Base-by-base conservation (phyloP, 441 rosid genomes). In the Arabidopsis lyrata region DNA sequence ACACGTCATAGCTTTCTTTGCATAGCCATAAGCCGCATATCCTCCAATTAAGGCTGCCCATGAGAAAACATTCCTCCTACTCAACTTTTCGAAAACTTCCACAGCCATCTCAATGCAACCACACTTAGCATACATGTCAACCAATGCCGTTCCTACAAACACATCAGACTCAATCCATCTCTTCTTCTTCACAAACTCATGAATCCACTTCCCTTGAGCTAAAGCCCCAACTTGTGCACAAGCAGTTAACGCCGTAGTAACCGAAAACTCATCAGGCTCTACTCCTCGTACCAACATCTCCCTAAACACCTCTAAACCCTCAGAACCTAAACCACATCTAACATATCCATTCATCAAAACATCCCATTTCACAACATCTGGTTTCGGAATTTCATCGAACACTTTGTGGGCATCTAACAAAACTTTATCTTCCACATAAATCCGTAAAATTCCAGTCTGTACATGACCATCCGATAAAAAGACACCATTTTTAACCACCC, bases 41-140 rank as follows among this genome's bases (percentile, higher is more conserved):
- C 87, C 88, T 53, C 91, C 80, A 55, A 83, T 73, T 66, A 88
- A 81, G 0, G 87, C 89, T n/a, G 89, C 86, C 85, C 88, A 84
- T 6, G 87, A 74, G 68, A 82, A 88, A 3, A 68, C 83, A 66
- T 84, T 88, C 70, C 86, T 82, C 67, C 39, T 79, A 54, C 22
- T 73, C 88, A 86, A 74, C 39, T 54, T 75, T 39, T 82, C 68
- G 24, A 88, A 83, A 24, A 85, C 85, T 78, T 80, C 80, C 72
- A 63, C 9, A 41, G 89, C 89, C 72, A 52, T 66, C 61, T 81
- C 77, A 70, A 87, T 48, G 20, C 81, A 84, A 36, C 92, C 90
- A 79, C 90, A 84, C 61, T 86, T 88, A 8, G 83, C 83, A 76
- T 86, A 83, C 92, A 84, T 83, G 66, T 85, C 88, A 75, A 85